Evolutionary conservation across 192 early-diverging fungal species (phyloP).

Genomic region (Backusella luteola): DNA sequence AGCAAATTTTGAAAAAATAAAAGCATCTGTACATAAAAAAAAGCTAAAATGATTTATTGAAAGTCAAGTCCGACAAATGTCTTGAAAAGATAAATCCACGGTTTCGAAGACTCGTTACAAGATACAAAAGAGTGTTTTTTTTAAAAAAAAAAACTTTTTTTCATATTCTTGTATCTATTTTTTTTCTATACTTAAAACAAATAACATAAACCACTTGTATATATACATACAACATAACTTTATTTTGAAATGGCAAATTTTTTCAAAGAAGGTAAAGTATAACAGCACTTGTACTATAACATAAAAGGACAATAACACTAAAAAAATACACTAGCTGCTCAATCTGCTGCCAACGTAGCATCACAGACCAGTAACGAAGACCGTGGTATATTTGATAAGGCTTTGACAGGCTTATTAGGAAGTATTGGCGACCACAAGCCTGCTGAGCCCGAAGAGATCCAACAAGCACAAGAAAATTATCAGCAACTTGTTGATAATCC

Average conservation of each 20-base stretch:
- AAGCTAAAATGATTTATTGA: not conserved
- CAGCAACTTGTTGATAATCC: conserved; percentile 15
- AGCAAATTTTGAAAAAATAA: not conserved
- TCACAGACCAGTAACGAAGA: conserved; percentile 16
- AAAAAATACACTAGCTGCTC: not conserved
- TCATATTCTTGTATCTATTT: not conserved
- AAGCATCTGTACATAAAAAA: no score
- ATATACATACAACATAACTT: not conserved
- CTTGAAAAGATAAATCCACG: not conserved
- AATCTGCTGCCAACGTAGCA: not conserved
- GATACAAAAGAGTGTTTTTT: not conserved
- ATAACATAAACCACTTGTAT: not conserved
- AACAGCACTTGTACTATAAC: not conserved
- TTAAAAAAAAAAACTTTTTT: not conserved
- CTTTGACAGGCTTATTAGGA: conserved; percentile 12
- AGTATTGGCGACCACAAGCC: not conserved
- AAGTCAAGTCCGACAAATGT: conserved; percentile 2
- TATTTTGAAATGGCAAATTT: not conserved
- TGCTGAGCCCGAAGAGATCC: conserved; percentile 21
- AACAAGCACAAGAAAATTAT: conserved; percentile 16
- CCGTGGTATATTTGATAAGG: conserved; percentile 11
- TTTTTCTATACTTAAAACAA: not conserved
- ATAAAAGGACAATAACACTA: not conserved
- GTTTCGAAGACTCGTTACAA: not conserved
- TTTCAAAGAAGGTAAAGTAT: not conserved